Evolutionary conservation across 441 rosid species (phyloP).

Genomic region (Breynia disticha): DNA sequence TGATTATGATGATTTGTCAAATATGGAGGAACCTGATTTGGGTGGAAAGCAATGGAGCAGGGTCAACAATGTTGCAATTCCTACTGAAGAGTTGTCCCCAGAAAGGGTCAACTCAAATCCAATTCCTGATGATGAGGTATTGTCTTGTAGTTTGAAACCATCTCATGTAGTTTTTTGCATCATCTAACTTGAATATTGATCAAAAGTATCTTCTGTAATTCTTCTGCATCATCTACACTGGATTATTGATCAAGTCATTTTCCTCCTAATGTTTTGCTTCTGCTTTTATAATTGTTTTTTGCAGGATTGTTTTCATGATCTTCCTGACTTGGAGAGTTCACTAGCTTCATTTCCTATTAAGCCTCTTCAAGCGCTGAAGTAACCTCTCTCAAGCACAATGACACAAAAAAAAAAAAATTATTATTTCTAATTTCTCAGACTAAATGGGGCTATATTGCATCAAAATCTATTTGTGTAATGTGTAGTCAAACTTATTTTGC

Average conservation of each 20-base stretch:
- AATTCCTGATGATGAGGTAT: slow-evolving; percentile 47
- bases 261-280: background rate
- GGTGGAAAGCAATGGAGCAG: slow-evolving; percentile 35
- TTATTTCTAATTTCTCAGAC: too few relatives aligned
- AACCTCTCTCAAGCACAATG: background rate
- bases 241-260: too few relatives aligned
- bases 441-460: background rate
- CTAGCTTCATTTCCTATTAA: slow-evolving; percentile 72
- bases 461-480: slow-evolving; percentile 2
- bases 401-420: too few relatives aligned
- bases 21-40: slow-evolving; percentile 38
- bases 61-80: slow-evolving; percentile 27
- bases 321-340: slow-evolving; percentile 69
- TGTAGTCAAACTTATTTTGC: background rate
- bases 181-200: background rate
- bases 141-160: slow-evolving; percentile 10
- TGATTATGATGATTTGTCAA: slow-evolving; percentile 46
- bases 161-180: slow-evolving; percentile 12
- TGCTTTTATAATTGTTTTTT: slow-evolving; percentile 14
- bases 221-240: too few relatives aligned
- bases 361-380: slow-evolving; percentile 92
- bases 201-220: too few relatives aligned
- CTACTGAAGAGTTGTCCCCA: slow-evolving; percentile 31
- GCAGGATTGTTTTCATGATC: slow-evolving; percentile 63
- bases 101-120: slow-evolving; percentile 39